Conservation (phyloP, 2,329 filamentous ascomycete species). For the Ceratocystiopsis sp. region DNA sequence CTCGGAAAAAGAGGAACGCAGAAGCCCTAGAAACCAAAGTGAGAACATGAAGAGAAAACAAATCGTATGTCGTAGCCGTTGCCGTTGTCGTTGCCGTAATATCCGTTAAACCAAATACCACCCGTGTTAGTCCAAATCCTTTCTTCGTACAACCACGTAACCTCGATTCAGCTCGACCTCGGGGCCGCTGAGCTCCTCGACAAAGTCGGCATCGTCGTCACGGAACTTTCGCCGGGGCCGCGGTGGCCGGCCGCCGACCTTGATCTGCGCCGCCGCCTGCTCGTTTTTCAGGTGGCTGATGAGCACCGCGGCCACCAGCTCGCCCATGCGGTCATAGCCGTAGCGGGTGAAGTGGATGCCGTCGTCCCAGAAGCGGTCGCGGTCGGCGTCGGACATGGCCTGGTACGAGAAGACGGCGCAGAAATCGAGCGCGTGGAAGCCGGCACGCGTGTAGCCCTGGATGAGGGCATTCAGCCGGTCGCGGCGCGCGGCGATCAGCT, state of each 20-base stretch:
- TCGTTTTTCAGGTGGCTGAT: constrained; percentile 26
- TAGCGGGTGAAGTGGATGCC: constrained; percentile 37
- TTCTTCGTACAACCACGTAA: constrained; percentile 35
- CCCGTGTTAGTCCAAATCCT: constrained; percentile 30
- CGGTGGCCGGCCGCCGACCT: too few species aligned
- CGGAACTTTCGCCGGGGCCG: constrained; percentile 10
- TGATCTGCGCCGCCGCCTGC: constrained; percentile 7
- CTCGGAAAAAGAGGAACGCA: too few species aligned
- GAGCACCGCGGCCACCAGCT: constrained; percentile 34
- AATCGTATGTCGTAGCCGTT: too few species aligned
- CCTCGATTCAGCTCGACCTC: constrained; percentile 30
- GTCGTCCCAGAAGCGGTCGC: constrained; percentile 40
- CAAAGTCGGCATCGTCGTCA: constrained; percentile 25
- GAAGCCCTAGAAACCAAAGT: too few species aligned
- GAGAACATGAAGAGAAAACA: too few species aligned
- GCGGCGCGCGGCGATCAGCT: neutral
- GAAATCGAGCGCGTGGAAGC: constrained; percentile 41
- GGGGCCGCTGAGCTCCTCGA: constrained; percentile 31
- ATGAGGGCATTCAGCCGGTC: constrained; percentile 36
- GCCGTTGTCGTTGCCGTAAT: too few species aligned
- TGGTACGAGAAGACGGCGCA: constrained; percentile 35
- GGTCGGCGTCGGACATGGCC: constrained; percentile 26
- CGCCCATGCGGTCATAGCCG: constrained; percentile 47
- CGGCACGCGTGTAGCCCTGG: constrained; percentile 25
- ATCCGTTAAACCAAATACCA: too few species aligned